Conservation (phyloP, 768 basidiomycete species). For the Boletus tomentosulus region DNA sequence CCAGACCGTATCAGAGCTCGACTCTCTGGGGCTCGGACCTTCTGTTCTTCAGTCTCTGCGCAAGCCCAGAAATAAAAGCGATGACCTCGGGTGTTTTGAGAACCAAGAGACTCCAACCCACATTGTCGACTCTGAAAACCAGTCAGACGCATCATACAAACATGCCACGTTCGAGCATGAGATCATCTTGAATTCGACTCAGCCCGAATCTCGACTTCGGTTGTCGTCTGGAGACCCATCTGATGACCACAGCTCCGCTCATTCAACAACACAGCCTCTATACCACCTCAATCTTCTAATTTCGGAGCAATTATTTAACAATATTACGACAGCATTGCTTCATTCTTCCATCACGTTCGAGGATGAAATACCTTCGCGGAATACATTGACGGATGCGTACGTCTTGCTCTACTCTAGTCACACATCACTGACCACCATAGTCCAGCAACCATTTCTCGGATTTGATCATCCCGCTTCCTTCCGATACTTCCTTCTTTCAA, state of each 20-base stretch:
- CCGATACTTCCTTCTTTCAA: slow-evolving; percentile 77
- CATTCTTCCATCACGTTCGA: neutral
- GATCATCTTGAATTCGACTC: slow-evolving; percentile 42
- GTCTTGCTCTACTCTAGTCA: neutral
- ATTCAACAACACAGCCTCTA: neutral
- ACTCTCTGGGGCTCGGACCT: slow-evolving; percentile 59
- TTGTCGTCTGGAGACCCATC: slow-evolving; percentile 43
- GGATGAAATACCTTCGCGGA: too few relatives aligned
- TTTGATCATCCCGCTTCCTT: slow-evolving; percentile 72
- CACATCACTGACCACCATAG: neutral
- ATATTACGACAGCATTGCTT: slow-evolving; percentile 6
- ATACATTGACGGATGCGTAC: too few relatives aligned
- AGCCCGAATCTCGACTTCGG: slow-evolving; percentile 54
- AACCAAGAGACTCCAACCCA: too few relatives aligned
- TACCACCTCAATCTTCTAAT: slow-evolving; percentile 11
- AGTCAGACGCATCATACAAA: too few relatives aligned
- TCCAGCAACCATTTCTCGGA: slow-evolving; percentile 34
- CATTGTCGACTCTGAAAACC: too few relatives aligned
- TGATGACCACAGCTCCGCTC: too few relatives aligned
- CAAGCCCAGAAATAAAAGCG: too few relatives aligned
- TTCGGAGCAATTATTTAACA: slow-evolving; percentile 7
- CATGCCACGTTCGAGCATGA: slow-evolving; percentile 49
- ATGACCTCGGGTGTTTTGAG: too few relatives aligned
- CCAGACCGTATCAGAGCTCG: slow-evolving; percentile 73
- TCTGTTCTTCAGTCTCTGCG: slow-evolving; percentile 44